A percentile compares a stretch with the other conserved stretches of the same genome.
These are phyloP conservation scores for Trichoderma asperellum DNA, from an alignment of 2,329 filamentous ascomycete species.

Conservation along the genomic window DNA sequence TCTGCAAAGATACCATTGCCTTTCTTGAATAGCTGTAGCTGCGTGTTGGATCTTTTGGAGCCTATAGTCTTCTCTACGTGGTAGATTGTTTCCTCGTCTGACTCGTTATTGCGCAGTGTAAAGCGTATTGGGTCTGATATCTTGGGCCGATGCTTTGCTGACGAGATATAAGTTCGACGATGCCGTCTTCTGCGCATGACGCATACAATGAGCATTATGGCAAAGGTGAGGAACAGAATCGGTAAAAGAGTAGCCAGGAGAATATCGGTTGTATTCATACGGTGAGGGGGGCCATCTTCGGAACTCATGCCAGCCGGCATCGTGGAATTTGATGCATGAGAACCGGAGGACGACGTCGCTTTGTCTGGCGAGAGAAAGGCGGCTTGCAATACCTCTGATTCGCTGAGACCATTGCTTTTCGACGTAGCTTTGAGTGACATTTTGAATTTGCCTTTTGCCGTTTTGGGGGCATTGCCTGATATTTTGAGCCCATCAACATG, in stretches of 20 bases:
- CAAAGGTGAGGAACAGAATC: constrained; percentile 43
- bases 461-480: constrained; percentile 47
- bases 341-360: constrained; percentile 33
- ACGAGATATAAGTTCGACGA: constrained; percentile 36
- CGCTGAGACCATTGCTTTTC: constrained; percentile 40
- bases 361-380: constrained; percentile 40
- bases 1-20: constrained; percentile 35
- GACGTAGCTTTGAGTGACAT: constrained; percentile 42
- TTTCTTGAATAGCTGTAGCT: constrained; percentile 31
- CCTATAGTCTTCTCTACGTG: constrained; percentile 32
- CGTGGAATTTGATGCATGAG: constrained; percentile 35
- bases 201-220: constrained; percentile 42
- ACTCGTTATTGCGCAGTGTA: constrained; percentile 38
- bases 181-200: constrained; percentile 41
- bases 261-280: constrained; percentile 42
- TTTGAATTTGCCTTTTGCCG: constrained; percentile 39
- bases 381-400: constrained; percentile 46
- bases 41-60: constrained; percentile 28
- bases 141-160: constrained; percentile 40
- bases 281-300: constrained; percentile 31
- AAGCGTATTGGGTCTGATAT: constrained; percentile 41
- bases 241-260: constrained; percentile 52
- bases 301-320: constrained; percentile 29
- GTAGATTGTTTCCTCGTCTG: constrained; percentile 34
- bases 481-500: constrained; percentile 45